Evolutionary conservation across 108 stramenopile genomes (phyloP).

Genomic region (Chaetoceros tenuissimus): DNA sequence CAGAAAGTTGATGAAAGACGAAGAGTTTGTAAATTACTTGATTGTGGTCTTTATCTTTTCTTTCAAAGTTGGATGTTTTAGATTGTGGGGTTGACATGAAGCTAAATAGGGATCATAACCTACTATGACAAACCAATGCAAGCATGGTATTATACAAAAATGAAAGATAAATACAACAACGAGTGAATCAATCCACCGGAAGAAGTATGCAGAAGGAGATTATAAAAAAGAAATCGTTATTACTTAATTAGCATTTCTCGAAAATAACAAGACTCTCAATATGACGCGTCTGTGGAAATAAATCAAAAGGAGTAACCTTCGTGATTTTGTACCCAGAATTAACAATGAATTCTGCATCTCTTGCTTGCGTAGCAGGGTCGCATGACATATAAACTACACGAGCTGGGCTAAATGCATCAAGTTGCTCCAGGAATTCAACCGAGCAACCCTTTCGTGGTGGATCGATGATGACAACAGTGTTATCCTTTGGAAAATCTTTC

Average conservation of each 20-base stretch:
- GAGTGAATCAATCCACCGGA: constrained; percentile 1
- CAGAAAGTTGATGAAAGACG: no score
- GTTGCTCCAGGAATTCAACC: constrained; percentile 82
- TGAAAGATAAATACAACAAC: constrained; percentile 4
- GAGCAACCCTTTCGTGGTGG: constrained; percentile 95
- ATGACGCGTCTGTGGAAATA: constrained; percentile 94
- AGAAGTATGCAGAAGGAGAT: no score
- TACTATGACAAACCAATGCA: constrained; percentile 21
- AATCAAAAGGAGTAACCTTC: constrained; percentile 87
- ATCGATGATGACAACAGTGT: constrained; percentile 92
- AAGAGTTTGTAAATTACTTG: no score
- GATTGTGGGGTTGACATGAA: no score
- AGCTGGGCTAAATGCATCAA: constrained; percentile 76
- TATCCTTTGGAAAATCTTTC: constrained; percentile 60
- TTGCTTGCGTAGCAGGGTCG: constrained; percentile 92
- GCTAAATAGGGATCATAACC: no score
- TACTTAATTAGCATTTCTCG: no score
- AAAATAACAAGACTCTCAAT: constrained; percentile 95
- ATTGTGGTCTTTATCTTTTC: no score
- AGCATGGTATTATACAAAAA: constrained; percentile 14
- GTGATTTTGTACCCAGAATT: constrained; percentile 59
- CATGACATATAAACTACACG: constrained; percentile 95
- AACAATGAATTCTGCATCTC: constrained; percentile 84
- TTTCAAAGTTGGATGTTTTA: no score
- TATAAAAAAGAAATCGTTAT: no score